Base-by-base conservation (phyloP, 768 basidiomycete genomes). In the Panellus pusillus region DNA sequence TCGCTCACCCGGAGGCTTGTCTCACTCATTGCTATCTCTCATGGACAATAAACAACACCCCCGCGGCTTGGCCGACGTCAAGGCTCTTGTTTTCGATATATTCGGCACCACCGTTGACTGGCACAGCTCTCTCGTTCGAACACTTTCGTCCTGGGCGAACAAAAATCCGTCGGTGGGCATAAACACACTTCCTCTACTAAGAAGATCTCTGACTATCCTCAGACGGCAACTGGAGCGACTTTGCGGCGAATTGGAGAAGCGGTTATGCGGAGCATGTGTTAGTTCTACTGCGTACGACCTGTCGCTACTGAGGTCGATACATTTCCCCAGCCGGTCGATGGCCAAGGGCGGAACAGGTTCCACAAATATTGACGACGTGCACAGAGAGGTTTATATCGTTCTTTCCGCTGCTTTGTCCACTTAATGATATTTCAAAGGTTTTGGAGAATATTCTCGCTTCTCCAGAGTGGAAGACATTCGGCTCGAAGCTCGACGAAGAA, bases 221-320 rank as follows among this genome's bases (percentile, higher is more conserved):
- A 58, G 71, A 79, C 56, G 56, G 42, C 6, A 27, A 57, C 28
- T 81, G 80, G 79, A 57, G 58, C 2, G 72, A 67, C 7, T 84
- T 87, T 59, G 76, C 82, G 0, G 65, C 72, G 42, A 78, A 81
- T 59, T 87, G 85, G 84, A 72, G 86, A 48, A 62, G 58, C 4
- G 79, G 77, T 0, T 87, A 86, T 60, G 55, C 74, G 31, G 50
- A 62, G 20, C 71, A 68, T 29, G 79, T 79, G 81, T 82, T 28
- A 35, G 76, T 69, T 31, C 11, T 24, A 24, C 24, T 24, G 24
- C 24, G 6, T 24, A 24, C 20, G 7, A 17, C 7, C 35, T 28
- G 24, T 29, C 13, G 13, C 31, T 19, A 15, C 15, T 11, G 28
- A 37, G 9, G 38, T 36, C 17, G 28, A 44, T 36, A 9, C 32